Evolutionary conservation across 352 stramenopile genomes (phyloP), one percentile per base, ranked within the genome.

Genomic region (Aphanomyces invadans): DNA sequence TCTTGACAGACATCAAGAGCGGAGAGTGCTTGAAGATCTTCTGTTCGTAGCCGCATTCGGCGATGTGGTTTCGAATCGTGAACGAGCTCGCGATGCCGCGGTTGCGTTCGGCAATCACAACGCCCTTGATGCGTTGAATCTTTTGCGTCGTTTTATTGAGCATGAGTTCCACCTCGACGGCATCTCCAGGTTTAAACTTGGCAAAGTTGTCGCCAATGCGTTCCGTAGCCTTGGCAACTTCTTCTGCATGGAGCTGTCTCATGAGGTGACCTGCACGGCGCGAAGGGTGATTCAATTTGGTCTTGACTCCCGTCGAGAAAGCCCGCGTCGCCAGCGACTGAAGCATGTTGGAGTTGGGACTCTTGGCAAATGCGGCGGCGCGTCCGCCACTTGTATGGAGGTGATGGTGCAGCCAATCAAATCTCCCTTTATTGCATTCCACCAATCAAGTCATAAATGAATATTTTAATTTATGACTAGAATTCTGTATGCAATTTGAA

Each of bases 1-100:
- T 74, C 74, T 91, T 94, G 69, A 97, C 78, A 62, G 79, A 88
- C 73, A 95, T 77, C 56, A 97, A 73, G 56, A 96, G 75, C 46
- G 89, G 89, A 66, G 81, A 95, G 74, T 96, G 80, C 73, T 90
- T 62, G 65, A 92, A 92, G 60, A 92, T 92, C 75, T 89, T 92
- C 71, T 92, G 83, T 74, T 92, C 83, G 75, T 89, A 92, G 33
- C 83, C 83, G 70, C 88, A 90, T 63, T 83, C 83, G 64, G 81
- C 83, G 76, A 92, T 89, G 69, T 92, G 83, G 73, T 92, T 92
- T 68, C 83, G 84, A 70, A 93, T 89, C 70, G 89, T 74, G 68
- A 95, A 93, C 46, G 81, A 92, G 74, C 81, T 90, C 53, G 79
- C 77, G 33, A 84, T 86, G 71, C 83, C 81, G 68, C 83, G 77